Conservation (phyloP, 352 stramenopile genomes). For the Phytophthora brassicae region DNA sequence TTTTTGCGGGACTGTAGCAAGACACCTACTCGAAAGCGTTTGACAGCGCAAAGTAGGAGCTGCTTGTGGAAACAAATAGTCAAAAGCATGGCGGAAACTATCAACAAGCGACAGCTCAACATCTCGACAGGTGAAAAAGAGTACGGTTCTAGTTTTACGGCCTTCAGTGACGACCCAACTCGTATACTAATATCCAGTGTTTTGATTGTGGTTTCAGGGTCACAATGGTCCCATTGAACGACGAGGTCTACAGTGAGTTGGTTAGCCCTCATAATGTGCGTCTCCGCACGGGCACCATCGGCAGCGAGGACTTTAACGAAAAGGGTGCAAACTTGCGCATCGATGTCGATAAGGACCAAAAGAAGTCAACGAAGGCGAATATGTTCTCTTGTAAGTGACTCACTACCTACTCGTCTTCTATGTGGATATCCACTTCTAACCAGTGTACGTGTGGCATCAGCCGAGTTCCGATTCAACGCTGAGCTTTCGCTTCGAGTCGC, state of each 20-base stretch:
- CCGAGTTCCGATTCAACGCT: constrained; percentile 66
- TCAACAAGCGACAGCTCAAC: constrained; percentile 22
- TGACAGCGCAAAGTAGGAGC: background rate
- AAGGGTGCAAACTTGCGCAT: constrained; percentile 74
- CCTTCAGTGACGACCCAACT: constrained; percentile 8
- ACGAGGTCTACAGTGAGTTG: constrained; percentile 30
- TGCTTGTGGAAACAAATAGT: background rate
- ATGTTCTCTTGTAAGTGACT: constrained; percentile 54
- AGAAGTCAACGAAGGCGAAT: constrained; percentile 53
- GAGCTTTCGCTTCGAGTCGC: constrained; percentile 72
- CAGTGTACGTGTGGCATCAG: constrained; percentile 21
- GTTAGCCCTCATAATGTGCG: constrained; percentile 36
- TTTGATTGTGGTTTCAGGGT: constrained; percentile 13
- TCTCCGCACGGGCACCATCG: constrained; percentile 47
- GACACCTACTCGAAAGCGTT: constrained; percentile 10
- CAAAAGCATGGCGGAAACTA: constrained; percentile 20
- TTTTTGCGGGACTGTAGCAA: constrained; percentile 21
- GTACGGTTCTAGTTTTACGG: constrained; percentile 12
- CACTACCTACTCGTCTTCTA: too few species aligned
- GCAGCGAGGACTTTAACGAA: constrained; percentile 62
- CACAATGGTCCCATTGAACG: constrained; percentile 26
- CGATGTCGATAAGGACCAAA: constrained; percentile 54
- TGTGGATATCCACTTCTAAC: background rate
- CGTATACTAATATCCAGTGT: constrained; percentile 4
- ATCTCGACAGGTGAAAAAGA: constrained; percentile 27